phyloP scores from a whole-genome alignment of 148 eudicot species.

The Heliosperma pusillum region DNA sequence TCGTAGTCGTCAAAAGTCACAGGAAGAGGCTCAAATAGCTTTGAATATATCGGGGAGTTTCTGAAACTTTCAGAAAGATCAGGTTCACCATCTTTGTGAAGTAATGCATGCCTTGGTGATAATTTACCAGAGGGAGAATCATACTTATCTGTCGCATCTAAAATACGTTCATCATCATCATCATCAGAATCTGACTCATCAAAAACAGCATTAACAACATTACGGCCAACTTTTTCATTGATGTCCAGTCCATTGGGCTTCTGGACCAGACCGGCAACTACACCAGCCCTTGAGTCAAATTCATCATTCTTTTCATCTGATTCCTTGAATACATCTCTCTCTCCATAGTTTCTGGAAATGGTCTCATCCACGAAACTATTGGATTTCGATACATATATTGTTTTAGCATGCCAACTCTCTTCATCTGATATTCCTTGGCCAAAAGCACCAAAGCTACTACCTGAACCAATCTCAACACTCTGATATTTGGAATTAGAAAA shows the following conservation, averaged over 20 bases:
- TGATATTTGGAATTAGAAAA: constrained; percentile 19
- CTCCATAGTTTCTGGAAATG: constrained; percentile 9
- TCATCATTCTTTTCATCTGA: constrained; percentile 23
- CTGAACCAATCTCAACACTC: constrained; percentile 16
- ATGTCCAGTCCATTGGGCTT: constrained; percentile 26
- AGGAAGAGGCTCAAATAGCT: constrained; percentile 39
- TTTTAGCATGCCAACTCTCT: constrained; percentile 26
- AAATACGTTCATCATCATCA: constrained; percentile 37
- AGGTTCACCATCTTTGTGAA: constrained; percentile 26
- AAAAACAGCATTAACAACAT: constrained; percentile 33
- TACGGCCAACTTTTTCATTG: constrained; percentile 23
- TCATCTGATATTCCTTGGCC: constrained; percentile 9
- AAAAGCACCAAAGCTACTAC: constrained; percentile 17
- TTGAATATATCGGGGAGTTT: constrained; percentile 34
- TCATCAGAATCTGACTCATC: constrained; percentile 53
- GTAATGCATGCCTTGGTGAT: constrained; percentile 29
- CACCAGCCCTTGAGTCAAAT: constrained; percentile 24
- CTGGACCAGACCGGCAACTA: constrained; percentile 30
- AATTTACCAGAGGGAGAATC: constrained; percentile 33
- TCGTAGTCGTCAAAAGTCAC: constrained; percentile 61
- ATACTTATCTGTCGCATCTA: constrained; percentile 34
- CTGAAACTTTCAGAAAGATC: constrained; percentile 44
- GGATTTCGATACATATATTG: constrained; percentile 13
- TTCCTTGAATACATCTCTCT: constrained; percentile 5
- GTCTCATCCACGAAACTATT: constrained; percentile 14